phyloP scores from a whole-genome alignment of 331 rosid species.

The Acacia concinna region DNA sequence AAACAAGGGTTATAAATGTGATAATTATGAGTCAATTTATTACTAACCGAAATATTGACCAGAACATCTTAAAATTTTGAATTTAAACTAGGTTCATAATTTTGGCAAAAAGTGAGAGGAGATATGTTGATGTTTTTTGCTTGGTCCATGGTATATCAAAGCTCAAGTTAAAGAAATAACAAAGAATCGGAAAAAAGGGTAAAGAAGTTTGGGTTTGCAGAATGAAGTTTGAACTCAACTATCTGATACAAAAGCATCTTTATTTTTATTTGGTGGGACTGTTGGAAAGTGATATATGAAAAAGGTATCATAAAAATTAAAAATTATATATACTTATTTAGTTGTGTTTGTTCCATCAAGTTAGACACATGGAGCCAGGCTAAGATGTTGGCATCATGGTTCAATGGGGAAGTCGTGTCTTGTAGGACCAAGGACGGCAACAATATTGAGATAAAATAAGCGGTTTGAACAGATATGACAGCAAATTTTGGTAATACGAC shows the following conservation, averaged over 20 bases:
- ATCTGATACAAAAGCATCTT: conserved; percentile 14
- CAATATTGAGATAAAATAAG: conserved; percentile 21
- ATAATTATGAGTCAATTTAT: not conserved
- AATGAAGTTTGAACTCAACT: not conserved
- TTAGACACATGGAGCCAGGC: conserved; percentile 22
- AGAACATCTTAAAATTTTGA: not conserved
- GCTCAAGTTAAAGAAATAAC: not conserved
- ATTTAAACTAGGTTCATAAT: not conserved
- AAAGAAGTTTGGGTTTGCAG: not conserved
- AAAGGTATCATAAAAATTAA: not conserved
- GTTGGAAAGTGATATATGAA: not conserved
- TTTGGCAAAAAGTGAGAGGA: not conserved
- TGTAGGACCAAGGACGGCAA: conserved; percentile 35
- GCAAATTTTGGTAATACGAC: conserved; percentile 27
- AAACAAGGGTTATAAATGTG: not conserved
- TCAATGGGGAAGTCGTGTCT: conserved; percentile 30
- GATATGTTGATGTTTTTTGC: not conserved
- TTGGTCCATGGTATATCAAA: not conserved
- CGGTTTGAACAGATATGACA: conserved; percentile 22
- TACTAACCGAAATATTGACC: not conserved
- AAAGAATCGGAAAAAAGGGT: not conserved
- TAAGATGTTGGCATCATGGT: conserved; percentile 24
- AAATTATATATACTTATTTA: conserved; percentile 22
- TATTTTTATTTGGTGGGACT: not conserved
- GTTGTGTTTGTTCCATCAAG: conserved; percentile 24